Base-by-base conservation (phyloP, 1,284 basidiomycete species). In the Wallemia hederae region DNA sequence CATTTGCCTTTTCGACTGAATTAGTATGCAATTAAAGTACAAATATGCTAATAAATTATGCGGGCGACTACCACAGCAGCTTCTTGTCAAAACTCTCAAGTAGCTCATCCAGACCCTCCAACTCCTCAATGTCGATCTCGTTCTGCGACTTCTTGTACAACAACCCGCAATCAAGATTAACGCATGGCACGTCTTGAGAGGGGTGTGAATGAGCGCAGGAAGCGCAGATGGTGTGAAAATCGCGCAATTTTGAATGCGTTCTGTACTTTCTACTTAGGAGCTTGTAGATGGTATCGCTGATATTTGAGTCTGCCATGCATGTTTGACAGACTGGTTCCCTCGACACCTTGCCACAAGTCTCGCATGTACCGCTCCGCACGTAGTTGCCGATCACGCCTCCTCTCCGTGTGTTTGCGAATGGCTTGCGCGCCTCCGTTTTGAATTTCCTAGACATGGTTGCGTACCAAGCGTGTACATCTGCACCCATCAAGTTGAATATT, bases 401-500 rank as follows among this genome's bases (percentile, higher is more conserved):
- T 49, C n/a, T 49, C 11, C 39, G 39, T 22, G 39, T 49, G 22
- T 17, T 7, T 49, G 39, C 19, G 19, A 49, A 49, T 49, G 39
- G 39, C 19, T 49, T 49, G 14, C 39, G 11, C 5, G 39, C 39
- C 39, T 68, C 74, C 14, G 72, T 67, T 11, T 72, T 68, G 27
- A 72, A 67, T 25, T 70, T 70, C 67, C 78, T 83, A 0, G 89
- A 85, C 85, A 94, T 90, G 56, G 84, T 81, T 62, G 83, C 77
- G 67, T 81, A 96, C 94, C 94, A 98, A 28, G 75, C 73, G 60
- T 78, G 77, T 29, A 96, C 83, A 66, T 96, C 85, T 2, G 83
- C 88, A 3, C 94, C 92, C 28, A 92, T 76, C 26, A 97, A 78
- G 66, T 85, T 90, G 73, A 97, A 89, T 56, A 98, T 80, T 33